phyloP scores from a whole-genome alignment of 108 stramenopile genomes.

The Cyclotella kingstonii region DNA sequence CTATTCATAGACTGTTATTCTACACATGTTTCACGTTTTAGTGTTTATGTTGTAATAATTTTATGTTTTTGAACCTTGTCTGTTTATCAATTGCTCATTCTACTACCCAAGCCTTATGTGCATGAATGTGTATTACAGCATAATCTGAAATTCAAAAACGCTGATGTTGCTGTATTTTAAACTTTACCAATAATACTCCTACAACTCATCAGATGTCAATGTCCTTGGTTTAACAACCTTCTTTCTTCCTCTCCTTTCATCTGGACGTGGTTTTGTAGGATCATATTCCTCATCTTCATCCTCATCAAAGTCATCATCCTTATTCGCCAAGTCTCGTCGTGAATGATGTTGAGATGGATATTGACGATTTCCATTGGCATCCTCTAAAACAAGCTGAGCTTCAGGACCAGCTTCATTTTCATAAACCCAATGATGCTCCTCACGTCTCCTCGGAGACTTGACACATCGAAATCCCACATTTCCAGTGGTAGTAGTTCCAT shows the following conservation, averaged over 20 bases:
- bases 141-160: too few relatives aligned
- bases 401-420: conserved; percentile 67
- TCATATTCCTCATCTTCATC: conserved; percentile 24
- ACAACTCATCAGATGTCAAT: conserved; percentile 41
- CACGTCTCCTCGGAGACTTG: conserved; percentile 65
- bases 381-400: conserved; percentile 59
- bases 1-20: too few relatives aligned
- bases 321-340: conserved; percentile 29
- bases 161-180: background rate
- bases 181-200: background rate
- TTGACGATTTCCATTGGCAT: conserved; percentile 61
- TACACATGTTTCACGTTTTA: too few relatives aligned
- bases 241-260: conserved; percentile 36
- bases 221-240: conserved; percentile 49
- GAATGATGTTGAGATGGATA: conserved; percentile 33
- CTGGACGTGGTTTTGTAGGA: conserved; percentile 40
- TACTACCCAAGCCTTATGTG: too few relatives aligned
- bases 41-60: too few relatives aligned
- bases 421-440: conserved; percentile 71
- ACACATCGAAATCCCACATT: conserved; percentile 87
- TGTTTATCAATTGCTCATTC: too few relatives aligned
- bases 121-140: too few relatives aligned
- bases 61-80: too few relatives aligned
- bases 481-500: conserved; percentile 82
- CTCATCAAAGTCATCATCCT: conserved; percentile 54